Conservation (phyloP, 1,284 basidiomycete genomes). For the Austropuccinia psidii region DNA sequence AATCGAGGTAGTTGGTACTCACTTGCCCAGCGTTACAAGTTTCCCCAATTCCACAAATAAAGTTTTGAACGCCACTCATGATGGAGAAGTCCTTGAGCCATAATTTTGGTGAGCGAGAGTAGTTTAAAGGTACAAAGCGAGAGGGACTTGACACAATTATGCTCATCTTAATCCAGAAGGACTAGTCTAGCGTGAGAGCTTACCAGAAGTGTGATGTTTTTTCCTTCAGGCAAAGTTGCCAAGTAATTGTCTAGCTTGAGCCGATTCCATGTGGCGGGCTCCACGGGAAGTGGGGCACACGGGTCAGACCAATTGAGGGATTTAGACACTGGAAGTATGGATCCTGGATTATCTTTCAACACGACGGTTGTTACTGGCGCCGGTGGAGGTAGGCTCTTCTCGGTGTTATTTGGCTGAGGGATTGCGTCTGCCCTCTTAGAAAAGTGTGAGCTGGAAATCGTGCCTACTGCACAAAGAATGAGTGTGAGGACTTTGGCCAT, state of each 20-base stretch:
- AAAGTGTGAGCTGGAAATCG: too few species aligned
- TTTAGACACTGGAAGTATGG: neutral
- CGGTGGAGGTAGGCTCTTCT: too few species aligned
- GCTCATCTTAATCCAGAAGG: neutral
- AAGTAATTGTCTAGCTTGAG: slow-evolving; percentile 28
- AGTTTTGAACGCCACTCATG: slow-evolving; percentile 14
- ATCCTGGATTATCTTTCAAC: neutral
- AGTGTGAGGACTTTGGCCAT: too few species aligned
- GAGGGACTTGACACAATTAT: neutral
- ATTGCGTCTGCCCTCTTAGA: too few species aligned
- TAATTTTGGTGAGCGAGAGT: neutral
- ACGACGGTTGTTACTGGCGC: neutral
- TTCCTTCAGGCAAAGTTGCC: slow-evolving; percentile 1
- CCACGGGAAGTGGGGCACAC: slow-evolving; percentile 18
- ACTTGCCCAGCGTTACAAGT: slow-evolving; percentile 27
- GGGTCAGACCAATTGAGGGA: slow-evolving; percentile 32
- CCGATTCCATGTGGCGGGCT: slow-evolving; percentile 10
- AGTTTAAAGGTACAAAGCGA: neutral
- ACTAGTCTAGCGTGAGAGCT: neutral
- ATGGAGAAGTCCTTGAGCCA: slow-evolving; percentile 6
- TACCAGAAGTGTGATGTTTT: slow-evolving; percentile 8
- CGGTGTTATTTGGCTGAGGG: too few species aligned
- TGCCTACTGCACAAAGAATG: too few species aligned
- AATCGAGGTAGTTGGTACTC: too few species aligned
- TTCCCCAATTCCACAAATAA: slow-evolving; percentile 31